Conservation (phyloP, 257 asterid species). For the Schizonepeta tenuifolia region DNA sequence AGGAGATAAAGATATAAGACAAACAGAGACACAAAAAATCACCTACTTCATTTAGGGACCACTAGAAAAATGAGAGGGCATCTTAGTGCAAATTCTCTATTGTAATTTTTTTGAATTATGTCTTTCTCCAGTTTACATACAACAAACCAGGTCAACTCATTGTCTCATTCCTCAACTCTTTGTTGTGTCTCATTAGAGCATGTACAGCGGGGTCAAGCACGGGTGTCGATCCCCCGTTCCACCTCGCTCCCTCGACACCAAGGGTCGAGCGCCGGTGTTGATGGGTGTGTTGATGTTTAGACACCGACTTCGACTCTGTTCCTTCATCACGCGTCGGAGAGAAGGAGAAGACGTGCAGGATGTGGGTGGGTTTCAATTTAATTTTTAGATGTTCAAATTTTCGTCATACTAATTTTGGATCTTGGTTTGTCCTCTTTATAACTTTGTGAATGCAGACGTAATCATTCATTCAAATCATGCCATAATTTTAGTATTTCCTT, state of each 20-base stretch:
- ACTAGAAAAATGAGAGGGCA: background rate
- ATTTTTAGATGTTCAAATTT: no score
- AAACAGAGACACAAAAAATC: background rate
- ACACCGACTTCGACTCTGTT: no score
- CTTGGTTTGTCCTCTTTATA: no score
- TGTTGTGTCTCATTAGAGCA: background rate
- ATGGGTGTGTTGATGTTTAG: no score
- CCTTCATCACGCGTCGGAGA: no score
- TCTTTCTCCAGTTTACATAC: background rate
- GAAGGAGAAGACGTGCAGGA: no score
- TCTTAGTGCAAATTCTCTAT: background rate
- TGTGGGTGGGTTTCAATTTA: no score
- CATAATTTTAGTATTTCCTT: background rate
- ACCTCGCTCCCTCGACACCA: no score
- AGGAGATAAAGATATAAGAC: background rate
- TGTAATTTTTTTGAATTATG: background rate
- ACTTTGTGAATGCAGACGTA: background rate
- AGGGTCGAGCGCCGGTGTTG: no score
- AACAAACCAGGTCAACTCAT: background rate
- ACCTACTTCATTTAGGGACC: background rate
- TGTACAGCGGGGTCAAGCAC: no score
- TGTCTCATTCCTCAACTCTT: conserved; percentile 32
- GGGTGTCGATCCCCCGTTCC: no score
- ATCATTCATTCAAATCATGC: background rate
- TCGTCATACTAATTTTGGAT: no score